Percentiles rank a stretch among this genome's conserved stretches.
phyloP scores from a whole-genome alignment of 352 stramenopile genomes.

The Pythium pyrilobum region DNA sequence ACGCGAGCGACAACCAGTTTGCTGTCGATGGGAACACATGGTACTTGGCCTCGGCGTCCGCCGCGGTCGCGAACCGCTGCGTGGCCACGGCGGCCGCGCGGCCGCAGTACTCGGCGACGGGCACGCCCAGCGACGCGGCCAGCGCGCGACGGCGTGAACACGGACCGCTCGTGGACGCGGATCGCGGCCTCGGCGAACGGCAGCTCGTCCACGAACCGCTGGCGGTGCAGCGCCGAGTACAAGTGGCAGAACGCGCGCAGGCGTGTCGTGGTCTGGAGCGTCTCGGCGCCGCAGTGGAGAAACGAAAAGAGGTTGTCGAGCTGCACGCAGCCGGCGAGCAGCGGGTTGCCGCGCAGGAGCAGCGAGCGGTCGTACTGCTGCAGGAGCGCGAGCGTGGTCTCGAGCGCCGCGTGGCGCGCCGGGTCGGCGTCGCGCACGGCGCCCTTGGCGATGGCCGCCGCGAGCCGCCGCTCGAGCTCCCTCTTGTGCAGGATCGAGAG shows the following conservation, averaged over 20 bases:
- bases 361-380: conserved; percentile 4
- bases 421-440: too few relatives aligned
- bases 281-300: conserved; percentile 16
- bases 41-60: too few relatives aligned
- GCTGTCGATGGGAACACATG: background rate
- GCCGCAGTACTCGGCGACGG: background rate
- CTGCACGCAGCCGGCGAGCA: conserved; percentile 26
- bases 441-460: conserved; percentile 13
- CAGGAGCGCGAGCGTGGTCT: background rate
- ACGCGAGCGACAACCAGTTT: background rate
- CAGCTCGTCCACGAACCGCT: conserved; percentile 10
- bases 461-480: conserved; percentile 17
- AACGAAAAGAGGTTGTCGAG: conserved; percentile 25
- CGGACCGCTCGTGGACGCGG: conserved; percentile 15
- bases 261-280: conserved; percentile 21
- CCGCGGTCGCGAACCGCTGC: too few relatives aligned
- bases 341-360: conserved; percentile 19
- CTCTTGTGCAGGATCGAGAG: conserved; percentile 20
- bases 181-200: conserved; percentile 27
- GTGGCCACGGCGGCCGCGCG: background rate
- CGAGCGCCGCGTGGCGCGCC: too few relatives aligned
- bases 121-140: background rate
- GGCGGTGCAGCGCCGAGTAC: conserved; percentile 22
- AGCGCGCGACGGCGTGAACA: conserved; percentile 25
- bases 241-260: conserved; percentile 23